These are phyloP conservation scores for Phytopythium vexans DNA, from an alignment of 352 stramenopile species.

Conservation along the genomic window DNA sequence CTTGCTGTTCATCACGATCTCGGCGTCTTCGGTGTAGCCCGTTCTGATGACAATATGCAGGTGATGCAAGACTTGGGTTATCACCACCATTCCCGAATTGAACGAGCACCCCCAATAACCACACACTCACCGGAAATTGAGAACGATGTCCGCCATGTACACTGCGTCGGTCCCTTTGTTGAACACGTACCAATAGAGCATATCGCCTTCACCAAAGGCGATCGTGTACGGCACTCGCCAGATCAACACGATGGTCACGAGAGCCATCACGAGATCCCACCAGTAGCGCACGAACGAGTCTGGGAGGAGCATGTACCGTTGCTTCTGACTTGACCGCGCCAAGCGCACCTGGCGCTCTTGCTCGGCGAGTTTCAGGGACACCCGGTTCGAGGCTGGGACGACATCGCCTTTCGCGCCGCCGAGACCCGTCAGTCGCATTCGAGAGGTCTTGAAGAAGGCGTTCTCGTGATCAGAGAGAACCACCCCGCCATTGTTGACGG, in stretches of 20 bases:
- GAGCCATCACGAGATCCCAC: constrained; percentile 50
- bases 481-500: background rate
- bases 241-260: constrained; percentile 52
- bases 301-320: constrained; percentile 46
- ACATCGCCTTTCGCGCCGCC: constrained; percentile 28
- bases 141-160: constrained; percentile 46
- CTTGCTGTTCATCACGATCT: constrained; percentile 52
- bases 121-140: constrained; percentile 46
- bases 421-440: constrained; percentile 14
- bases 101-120: too few relatives aligned
- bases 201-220: constrained; percentile 39
- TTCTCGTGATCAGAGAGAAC: constrained; percentile 4
- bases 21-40: constrained; percentile 50
- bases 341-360: constrained; percentile 44
- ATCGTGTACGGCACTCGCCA: constrained; percentile 61
- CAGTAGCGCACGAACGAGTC: constrained; percentile 43
- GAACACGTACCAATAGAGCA: constrained; percentile 43
- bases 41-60: constrained; percentile 23
- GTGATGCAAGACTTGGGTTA: background rate
- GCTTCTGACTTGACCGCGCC: constrained; percentile 15
- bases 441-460: constrained; percentile 8
- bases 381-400: constrained; percentile 47
- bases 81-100: background rate
- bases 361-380: constrained; percentile 52
- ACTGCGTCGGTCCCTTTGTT: constrained; percentile 46